Base-by-base conservation (phyloP, 306 rosid species). In the Malus orientalis region DNA sequence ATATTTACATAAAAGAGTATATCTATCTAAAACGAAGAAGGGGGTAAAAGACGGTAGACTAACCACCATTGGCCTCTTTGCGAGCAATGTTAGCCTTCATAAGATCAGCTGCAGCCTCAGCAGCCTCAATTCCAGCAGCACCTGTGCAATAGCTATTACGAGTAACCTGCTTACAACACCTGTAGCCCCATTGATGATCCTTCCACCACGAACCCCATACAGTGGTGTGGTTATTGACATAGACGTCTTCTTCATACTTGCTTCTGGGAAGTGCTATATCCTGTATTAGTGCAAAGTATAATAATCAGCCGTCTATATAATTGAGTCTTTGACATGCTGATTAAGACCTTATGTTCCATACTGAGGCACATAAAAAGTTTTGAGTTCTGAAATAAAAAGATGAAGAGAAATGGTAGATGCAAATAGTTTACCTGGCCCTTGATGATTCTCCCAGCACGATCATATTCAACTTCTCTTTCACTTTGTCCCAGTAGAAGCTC, bases 151-250 rank as follows among this genome's bases (percentile, higher is more conserved):
- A 87, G 75, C 96, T 89, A 64, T 86, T 91, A 4, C 87, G 76
- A 45, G 84, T 76, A 1, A 87, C 79, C 60, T 89, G 93, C 80
- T 84, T 86, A 22, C 93, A 89, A 60, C 93, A 88, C 64, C 82
- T 88, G 70, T 87, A 90, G 45, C 91, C 96, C 93, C 96, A 90
- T n/a, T 88, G 93, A 70, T 88, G 89, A 73, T 88, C 96, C 85
- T 83, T 90, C 96, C 96, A 88, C 96, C 96, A 88, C 0, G 93
- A 91, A 18, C 91, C 96, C 93, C 91, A 91, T 11, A 91, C 89
- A 23, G 81, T 71, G 4, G 88, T 87, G 76, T 91, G 93, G 78
- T 91, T 91, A 75, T 87, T 87, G 27, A 80, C 80, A 67, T 75
- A 87, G n/a, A 84, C 73, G 74, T 87, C 89, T 81, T 91, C 93